Percentiles rank a stretch among this genome's conserved stretches.
These are phyloP conservation scores for Pseudocercospora fijiensis DNA, from an alignment of 2,329 filamentous ascomycete species.

Conservation along the genomic window DNA sequence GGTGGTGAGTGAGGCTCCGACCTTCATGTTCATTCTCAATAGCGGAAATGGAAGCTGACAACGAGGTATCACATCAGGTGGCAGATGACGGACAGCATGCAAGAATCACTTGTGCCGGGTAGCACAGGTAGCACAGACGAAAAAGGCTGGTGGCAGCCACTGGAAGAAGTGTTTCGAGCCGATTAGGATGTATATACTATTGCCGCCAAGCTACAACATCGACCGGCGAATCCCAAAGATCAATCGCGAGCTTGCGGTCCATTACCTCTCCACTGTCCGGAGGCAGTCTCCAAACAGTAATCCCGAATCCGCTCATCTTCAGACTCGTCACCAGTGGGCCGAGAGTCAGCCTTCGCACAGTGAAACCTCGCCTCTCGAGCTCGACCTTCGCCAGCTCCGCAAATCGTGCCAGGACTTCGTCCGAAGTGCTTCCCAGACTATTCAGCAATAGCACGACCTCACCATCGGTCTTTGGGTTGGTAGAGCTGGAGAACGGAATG, in stretches of 20 bases:
- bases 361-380: constrained; percentile 35
- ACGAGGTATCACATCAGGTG: constrained; percentile 5
- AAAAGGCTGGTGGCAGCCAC: constrained; percentile 63
- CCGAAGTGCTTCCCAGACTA: constrained; percentile 40
- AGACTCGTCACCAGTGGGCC: constrained; percentile 41
- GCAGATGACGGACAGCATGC: constrained; percentile 71
- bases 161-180: constrained; percentile 65
- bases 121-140: constrained; percentile 59
- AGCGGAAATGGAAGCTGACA: background rate
- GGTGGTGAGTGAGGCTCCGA: constrained; percentile 82
- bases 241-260: constrained; percentile 32
- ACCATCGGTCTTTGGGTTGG: constrained; percentile 33
- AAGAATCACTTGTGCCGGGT: constrained; percentile 60
- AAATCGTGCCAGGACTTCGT: constrained; percentile 40
- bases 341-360: constrained; percentile 37
- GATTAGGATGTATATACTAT: constrained; percentile 19
- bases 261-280: constrained; percentile 33
- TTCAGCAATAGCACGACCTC: constrained; percentile 41
- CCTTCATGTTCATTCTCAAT: constrained; percentile 54
- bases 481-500: constrained; percentile 38
- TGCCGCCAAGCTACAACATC: constrained; percentile 42
- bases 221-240: constrained; percentile 39
- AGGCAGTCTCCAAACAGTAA: constrained; percentile 41
- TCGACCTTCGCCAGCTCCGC: constrained; percentile 38
- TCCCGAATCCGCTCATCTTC: constrained; percentile 42